A percentile compares a stretch with the other conserved stretches of the same genome.
Evolutionary conservation across 352 stramenopile species (phyloP).

Genomic region (Phytopythium ostracodes): DNA sequence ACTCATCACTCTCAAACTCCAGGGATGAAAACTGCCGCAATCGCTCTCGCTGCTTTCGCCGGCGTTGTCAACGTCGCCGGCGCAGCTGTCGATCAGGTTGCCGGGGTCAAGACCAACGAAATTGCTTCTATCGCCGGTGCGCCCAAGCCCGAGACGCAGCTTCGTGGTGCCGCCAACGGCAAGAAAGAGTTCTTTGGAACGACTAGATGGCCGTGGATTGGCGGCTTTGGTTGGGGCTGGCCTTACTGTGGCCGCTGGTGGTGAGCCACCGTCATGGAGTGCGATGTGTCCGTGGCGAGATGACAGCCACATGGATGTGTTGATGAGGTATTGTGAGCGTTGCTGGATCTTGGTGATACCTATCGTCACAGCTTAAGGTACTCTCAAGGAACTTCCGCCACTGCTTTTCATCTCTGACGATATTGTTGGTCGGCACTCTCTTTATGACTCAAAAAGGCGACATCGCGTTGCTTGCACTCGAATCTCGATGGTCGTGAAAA

Average conservation of each 20-base stretch:
- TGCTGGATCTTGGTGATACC: background rate
- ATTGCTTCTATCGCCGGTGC: background rate
- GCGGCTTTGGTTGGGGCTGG: background rate
- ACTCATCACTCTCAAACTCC: no score
- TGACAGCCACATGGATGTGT: background rate
- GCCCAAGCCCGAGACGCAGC: background rate
- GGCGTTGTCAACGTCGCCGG: background rate
- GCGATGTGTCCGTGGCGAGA: background rate
- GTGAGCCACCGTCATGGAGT: no score
- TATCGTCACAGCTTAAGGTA: background rate
- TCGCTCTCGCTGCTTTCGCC: background rate
- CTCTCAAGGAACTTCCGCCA: no score
- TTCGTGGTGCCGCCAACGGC: background rate
- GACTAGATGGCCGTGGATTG: background rate
- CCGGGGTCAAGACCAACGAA: background rate
- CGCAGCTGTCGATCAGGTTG: background rate
- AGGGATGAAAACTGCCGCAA: background rate
- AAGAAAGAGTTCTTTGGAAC: background rate
- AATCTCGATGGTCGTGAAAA: background rate
- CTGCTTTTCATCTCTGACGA: no score
- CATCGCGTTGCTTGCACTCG: background rate
- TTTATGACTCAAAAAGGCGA: no score
- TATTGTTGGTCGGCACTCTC: background rate
- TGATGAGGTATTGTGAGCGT: background rate
- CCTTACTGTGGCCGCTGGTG: background rate